Conservation (phyloP, 2,329 filamentous ascomycete species). For the Leptographium flavum region DNA sequence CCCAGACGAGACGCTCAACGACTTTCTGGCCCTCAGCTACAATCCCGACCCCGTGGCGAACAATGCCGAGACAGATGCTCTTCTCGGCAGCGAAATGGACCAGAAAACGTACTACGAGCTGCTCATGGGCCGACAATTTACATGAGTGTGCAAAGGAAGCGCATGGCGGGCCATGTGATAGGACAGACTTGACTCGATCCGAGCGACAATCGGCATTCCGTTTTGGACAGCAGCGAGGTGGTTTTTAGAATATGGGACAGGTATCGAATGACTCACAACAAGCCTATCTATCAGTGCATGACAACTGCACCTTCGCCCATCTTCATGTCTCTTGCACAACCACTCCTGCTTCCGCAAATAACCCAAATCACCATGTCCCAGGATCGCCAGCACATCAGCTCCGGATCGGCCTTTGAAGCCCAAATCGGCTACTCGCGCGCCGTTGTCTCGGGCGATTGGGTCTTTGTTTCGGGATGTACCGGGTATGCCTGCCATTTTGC, state of each 20-base stretch:
- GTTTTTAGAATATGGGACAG: not conserved
- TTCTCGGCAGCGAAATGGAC: slow-evolving; percentile 19
- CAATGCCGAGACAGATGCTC: slow-evolving; percentile 15
- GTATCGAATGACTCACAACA: too few species aligned
- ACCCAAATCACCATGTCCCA: not conserved
- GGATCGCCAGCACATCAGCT: slow-evolving; percentile 23
- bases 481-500: slow-evolving; percentile 21
- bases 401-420: slow-evolving; percentile 35
- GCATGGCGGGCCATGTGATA: too few species aligned
- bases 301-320: too few species aligned
- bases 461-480: slow-evolving; percentile 41
- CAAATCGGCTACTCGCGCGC: slow-evolving; percentile 41
- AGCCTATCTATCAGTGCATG: too few species aligned
- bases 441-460: slow-evolving; percentile 33
- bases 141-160: not conserved
- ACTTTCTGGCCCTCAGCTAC: slow-evolving; percentile 22
- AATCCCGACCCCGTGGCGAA: slow-evolving; percentile 19
- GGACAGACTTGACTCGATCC: too few species aligned
- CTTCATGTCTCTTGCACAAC: not conserved
- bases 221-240: not conserved
- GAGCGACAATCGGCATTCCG: too few species aligned
- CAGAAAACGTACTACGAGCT: slow-evolving; percentile 24
- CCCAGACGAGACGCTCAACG: slow-evolving; percentile 21
- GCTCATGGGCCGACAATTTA: slow-evolving; percentile 18
- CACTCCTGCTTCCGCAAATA: not conserved